These are phyloP conservation scores for Calocybe gambosa DNA, from an alignment of 1,284 basidiomycete species.

Conservation along the genomic window DNA sequence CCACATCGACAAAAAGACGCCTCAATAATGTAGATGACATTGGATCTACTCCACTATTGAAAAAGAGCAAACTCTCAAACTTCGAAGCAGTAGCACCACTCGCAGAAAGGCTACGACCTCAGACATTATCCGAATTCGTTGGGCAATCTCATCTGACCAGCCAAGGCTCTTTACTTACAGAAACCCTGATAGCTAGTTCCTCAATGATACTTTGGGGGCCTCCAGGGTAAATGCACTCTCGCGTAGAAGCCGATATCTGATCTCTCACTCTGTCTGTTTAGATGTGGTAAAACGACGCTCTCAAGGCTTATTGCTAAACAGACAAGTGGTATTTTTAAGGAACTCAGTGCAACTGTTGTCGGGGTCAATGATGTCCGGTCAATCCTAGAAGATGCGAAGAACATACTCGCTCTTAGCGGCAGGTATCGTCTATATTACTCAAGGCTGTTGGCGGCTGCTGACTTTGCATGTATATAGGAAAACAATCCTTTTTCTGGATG, in stretches of 20 bases:
- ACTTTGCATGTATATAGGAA: conserved; percentile 35
- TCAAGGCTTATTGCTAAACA: conserved; percentile 63
- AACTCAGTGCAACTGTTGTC: conserved; percentile 71
- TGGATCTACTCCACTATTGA: conserved; percentile 8
- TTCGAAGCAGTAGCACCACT: conserved; percentile 43
- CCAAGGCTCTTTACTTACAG: conserved; percentile 47
- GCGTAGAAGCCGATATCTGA: not conserved
- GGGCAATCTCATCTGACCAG: conserved; percentile 62
- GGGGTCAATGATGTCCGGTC: conserved; percentile 77
- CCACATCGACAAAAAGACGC: conserved; percentile 8
- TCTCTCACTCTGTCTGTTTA: conserved; percentile 15
- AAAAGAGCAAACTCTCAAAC: conserved; percentile 20
- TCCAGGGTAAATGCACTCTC: conserved; percentile 44
- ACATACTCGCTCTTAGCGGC: conserved; percentile 62
- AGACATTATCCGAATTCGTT: conserved; percentile 54
- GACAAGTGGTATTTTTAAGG: conserved; percentile 61
- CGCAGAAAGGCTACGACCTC: conserved; percentile 62
- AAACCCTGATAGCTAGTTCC: conserved; percentile 39
- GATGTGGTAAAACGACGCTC: conserved; percentile 78
- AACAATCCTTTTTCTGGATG: conserved; percentile 78
- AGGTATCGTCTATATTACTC: conserved; percentile 28
- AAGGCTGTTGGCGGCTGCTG: not conserved
- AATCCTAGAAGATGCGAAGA: conserved; percentile 78
- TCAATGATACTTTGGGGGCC: conserved; percentile 73
- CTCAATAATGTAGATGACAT: conserved; percentile 3